Evolutionary conservation across 73 alveolate genomes (phyloP).

Genomic region (Tetrahymena malaccensis): DNA sequence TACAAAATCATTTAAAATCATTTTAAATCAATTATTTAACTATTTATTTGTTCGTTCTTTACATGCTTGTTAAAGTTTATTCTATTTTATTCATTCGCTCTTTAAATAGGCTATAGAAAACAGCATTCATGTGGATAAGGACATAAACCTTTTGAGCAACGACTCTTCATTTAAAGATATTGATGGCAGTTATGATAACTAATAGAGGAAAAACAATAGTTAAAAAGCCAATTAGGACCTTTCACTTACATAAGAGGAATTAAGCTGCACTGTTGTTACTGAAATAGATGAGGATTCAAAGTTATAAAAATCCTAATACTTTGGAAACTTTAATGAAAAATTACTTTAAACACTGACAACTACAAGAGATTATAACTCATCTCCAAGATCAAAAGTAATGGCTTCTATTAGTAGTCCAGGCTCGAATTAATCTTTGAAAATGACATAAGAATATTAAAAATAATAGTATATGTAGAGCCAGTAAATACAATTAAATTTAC

Average conservation of each 20-base stretch:
- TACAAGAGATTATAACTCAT: background rate
- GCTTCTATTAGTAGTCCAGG: background rate
- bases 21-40: too few species aligned
- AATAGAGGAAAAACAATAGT: background rate
- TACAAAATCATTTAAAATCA: too few species aligned
- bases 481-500: background rate
- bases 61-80: background rate
- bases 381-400: background rate
- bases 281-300: background rate
- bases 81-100: background rate
- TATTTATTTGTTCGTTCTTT: background rate
- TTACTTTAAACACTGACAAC: background rate
- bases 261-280: background rate
- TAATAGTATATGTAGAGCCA: background rate
- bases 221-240: background rate
- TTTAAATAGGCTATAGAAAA: background rate
- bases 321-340: background rate
- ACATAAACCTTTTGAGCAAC: background rate
- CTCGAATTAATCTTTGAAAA: background rate
- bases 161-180: background rate
- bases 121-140: background rate
- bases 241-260: background rate
- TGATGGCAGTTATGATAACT: background rate
- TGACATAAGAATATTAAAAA: background rate
- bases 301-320: background rate